Conservation (phyloP, 2,329 filamentous ascomycete species). For the Calycina marina region DNA sequence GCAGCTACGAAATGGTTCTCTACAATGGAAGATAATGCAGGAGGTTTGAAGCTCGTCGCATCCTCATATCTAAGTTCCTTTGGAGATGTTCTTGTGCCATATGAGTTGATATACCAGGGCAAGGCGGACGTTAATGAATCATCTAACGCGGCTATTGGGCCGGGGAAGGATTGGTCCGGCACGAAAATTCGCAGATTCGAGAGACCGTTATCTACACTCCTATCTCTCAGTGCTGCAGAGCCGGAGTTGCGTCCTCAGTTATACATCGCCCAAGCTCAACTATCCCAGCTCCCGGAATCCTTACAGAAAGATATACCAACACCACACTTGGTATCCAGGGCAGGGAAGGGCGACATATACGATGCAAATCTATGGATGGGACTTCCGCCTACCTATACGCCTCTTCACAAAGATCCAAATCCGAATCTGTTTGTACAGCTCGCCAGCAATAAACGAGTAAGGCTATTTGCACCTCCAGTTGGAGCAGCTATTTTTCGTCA, state of each 20-base stretch:
- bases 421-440: constrained; percentile 86
- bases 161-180: not conserved
- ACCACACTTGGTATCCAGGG: constrained; percentile 45
- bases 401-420: constrained; percentile 84
- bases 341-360: constrained; percentile 75
- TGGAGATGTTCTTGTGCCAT: constrained; percentile 35
- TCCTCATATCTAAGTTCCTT: constrained; percentile 26
- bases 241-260: constrained; percentile 25
- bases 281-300: constrained; percentile 48
- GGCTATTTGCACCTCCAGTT: constrained; percentile 49
- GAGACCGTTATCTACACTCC: constrained; percentile 23
- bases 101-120: constrained; percentile 37
- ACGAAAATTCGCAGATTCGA: constrained; percentile 31
- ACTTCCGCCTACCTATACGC: constrained; percentile 72
- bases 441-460: constrained; percentile 53
- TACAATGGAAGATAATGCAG: not conserved
- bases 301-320: constrained; percentile 53
- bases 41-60: not conserved
- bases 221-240: constrained; percentile 6
- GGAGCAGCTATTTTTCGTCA: constrained; percentile 50
- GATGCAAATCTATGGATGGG: constrained; percentile 80
- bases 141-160: not conserved
- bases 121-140: not conserved
- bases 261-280: constrained; percentile 74
- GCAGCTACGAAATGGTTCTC: constrained; percentile 46